A percentile compares a stretch with the other conserved stretches of the same genome.
Conservation (phyloP, 805 yeast genomes). For the Saccharomycopsis sp. region DNA sequence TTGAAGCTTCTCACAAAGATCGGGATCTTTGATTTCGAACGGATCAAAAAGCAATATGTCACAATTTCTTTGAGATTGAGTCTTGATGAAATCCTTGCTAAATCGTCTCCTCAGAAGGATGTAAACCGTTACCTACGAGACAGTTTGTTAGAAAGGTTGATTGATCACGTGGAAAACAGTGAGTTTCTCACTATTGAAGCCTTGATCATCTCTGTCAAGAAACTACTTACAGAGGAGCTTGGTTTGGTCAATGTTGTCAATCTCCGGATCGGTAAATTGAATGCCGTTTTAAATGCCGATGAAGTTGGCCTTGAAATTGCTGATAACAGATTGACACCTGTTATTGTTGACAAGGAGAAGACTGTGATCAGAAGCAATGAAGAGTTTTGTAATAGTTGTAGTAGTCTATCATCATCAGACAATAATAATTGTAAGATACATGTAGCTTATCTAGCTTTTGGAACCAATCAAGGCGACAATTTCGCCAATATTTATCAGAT, state of each 20-base stretch:
- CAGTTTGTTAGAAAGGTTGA: slow-evolving; percentile 43
- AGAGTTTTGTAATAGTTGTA: not conserved
- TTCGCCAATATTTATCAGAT: slow-evolving; percentile 52
- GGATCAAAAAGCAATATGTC: slow-evolving; percentile 75
- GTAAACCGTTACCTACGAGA: slow-evolving; percentile 22
- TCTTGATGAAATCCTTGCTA: slow-evolving; percentile 28
- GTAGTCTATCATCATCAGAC: too few species aligned
- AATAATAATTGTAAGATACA: too few species aligned
- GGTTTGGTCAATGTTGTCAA: slow-evolving; percentile 35
- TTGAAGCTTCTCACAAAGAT: slow-evolving; percentile 67
- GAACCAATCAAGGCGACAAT: slow-evolving; percentile 78
- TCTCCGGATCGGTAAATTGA: slow-evolving; percentile 68
- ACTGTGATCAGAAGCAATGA: not conserved
- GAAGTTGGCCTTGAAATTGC: slow-evolving; percentile 82
- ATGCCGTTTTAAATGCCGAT: slow-evolving; percentile 78
- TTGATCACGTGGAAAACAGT: slow-evolving; percentile 62
- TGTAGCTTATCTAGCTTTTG: slow-evolving; percentile 75
- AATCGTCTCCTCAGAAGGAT: slow-evolving; percentile 13
- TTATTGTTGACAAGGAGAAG: not conserved
- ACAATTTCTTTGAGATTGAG: slow-evolving; percentile 47
- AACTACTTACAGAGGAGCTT: slow-evolving; percentile 39
- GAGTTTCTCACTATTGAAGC: slow-evolving; percentile 93
- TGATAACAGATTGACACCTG: not conserved
- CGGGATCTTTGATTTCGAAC: slow-evolving; percentile 90
- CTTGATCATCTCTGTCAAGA: slow-evolving; percentile 66